Base-by-base conservation (phyloP, 2,329 filamentous ascomycete species). In the Trichoderma guizhouense region DNA sequence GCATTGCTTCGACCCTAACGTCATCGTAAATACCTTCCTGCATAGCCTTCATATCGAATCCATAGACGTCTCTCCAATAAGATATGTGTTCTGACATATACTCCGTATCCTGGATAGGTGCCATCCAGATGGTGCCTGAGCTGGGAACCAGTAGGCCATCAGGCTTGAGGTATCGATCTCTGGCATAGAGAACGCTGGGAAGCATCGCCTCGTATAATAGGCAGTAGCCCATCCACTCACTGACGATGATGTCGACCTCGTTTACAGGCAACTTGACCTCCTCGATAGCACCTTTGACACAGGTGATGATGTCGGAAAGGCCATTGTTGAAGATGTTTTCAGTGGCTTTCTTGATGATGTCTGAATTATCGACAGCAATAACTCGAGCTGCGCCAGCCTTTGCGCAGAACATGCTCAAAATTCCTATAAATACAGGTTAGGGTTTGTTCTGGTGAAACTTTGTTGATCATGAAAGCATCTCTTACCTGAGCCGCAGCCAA, bases 191-290 rank as follows among this genome's bases (percentile, higher is more conserved):
- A 26, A 98, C 93, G 63, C 93, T 97, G 74, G 96, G 94, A 32
- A 98, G 89, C 95, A 98, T 98, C 71, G 94, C 94, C 82, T 98
- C 95, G 81, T 97, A 98, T 7, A 98, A 87, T 21, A 98, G 87
- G 74, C 91, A 93, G 80, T 98, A 98, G 34, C 95, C 95, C 95
- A 98, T 98, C 95, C 95, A 98, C 81, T 98, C 95, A 72, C 93
- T 97, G 73, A 98, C 91, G 79, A 98, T 97, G 78, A 98, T 92
- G 82, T 98, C 95, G 60, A 98, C 95, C 78, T 95, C 86, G 69
- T 90, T 86, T 8, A 95, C 91, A 1, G 93, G 94, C 26, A 94
- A 86, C 71, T 83, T 86, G 70, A 97, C 92, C 75, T 98, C 94
- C 81, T 98, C 95, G 73, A 98, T 93, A 78, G 93, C 93, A 47